Percentiles rank a stretch among this genome's conserved stretches.
Evolutionary conservation across 345 rosid genomes (phyloP).

Genomic region (Noccaea bulbosa): DNA sequence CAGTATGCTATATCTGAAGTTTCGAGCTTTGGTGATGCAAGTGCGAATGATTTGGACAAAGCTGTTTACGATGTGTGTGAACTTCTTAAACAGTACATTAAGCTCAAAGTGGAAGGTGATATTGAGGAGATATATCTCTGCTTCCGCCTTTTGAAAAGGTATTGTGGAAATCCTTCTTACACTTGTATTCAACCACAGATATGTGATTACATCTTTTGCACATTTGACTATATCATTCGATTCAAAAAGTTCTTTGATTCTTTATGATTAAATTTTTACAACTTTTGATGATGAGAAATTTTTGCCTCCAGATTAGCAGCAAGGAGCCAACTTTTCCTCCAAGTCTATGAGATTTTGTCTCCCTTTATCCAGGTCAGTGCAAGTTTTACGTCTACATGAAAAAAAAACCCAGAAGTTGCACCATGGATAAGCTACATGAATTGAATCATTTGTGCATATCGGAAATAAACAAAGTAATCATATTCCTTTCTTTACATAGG

Average conservation of each 20-base stretch:
- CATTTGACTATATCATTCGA: neutral
- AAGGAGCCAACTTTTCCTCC: constrained; percentile 54
- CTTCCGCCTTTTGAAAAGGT: constrained; percentile 78
- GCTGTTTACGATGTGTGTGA: constrained; percentile 55
- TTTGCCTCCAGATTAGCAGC: constrained; percentile 54
- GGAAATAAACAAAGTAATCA: neutral
- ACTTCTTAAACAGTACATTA: constrained; percentile 69
- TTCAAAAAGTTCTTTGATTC: no score
- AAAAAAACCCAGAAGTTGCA: neutral
- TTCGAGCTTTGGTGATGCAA: constrained; percentile 43
- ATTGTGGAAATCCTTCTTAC: constrained; percentile 22
- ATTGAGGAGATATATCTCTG: constrained; percentile 82
- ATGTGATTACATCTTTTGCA: neutral
- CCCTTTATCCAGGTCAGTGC: constrained; percentile 70
- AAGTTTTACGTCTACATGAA: neutral
- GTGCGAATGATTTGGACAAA: constrained; percentile 51
- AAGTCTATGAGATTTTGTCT: constrained; percentile 54
- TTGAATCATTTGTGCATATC: constrained; percentile 17
- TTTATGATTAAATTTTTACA: constrained; percentile 17
- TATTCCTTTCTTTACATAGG: constrained; percentile 44
- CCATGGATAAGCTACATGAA: neutral
- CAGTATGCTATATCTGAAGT: constrained; percentile 52
- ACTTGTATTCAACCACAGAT: neutral
- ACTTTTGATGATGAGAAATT: neutral
- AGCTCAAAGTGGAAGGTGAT: constrained; percentile 69